Conservation (phyloP, 2,329 filamentous ascomycete genomes). For the Orbilia blumenaviensis region DNA sequence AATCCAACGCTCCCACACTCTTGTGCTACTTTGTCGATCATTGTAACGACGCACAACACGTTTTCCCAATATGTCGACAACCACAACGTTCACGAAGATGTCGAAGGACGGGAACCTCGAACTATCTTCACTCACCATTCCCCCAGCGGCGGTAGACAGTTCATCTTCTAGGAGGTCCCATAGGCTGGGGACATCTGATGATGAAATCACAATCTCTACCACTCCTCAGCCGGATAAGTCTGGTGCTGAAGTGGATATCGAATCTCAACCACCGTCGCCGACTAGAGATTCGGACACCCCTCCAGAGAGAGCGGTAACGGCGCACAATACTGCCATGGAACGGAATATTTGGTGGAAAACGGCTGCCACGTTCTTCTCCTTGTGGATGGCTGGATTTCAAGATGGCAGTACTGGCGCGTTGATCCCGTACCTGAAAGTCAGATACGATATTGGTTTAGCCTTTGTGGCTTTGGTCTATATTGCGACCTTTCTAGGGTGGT, state of each 20-base stretch:
- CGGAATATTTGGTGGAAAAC: conserved; percentile 57
- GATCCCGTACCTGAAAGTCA: conserved; percentile 64
- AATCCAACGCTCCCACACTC: conserved; percentile 1
- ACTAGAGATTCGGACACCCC: conserved; percentile 37
- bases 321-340: conserved; percentile 55
- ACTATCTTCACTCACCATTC: conserved; percentile 20
- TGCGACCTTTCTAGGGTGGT: conserved; percentile 73
- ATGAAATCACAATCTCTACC: conserved; percentile 28
- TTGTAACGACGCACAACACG: conserved; percentile 12
- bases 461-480: conserved; percentile 66
- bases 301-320: conserved; percentile 53
- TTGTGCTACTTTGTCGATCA: neutral
- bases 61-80: conserved; percentile 36
- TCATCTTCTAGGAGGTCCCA: conserved; percentile 2
- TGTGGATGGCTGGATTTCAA: conserved; percentile 74
- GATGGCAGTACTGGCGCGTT: conserved; percentile 72
- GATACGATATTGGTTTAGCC: conserved; percentile 60
- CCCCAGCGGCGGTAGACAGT: neutral
- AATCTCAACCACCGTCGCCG: conserved; percentile 45
- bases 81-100: conserved; percentile 18
- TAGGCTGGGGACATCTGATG: conserved; percentile 11
- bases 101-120: conserved; percentile 19
- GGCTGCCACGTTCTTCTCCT: conserved; percentile 69
- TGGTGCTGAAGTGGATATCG: conserved; percentile 26
- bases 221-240: conserved; percentile 25